Percentiles rank a stretch among this genome's conserved stretches.
phyloP scores from a whole-genome alignment of 768 basidiomycete genomes.

The Suillus variegatus region DNA sequence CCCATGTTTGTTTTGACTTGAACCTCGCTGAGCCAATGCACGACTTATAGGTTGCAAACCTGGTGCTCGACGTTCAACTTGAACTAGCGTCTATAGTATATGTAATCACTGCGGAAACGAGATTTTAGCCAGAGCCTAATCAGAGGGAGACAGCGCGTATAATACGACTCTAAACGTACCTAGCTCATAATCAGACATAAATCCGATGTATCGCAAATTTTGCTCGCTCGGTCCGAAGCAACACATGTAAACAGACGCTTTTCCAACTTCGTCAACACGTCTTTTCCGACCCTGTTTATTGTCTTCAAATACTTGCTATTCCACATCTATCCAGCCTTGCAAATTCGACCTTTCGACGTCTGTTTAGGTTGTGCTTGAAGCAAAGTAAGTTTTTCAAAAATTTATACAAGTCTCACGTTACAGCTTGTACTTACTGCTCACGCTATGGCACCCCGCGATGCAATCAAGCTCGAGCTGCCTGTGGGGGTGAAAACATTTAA shows the following conservation, averaged over 20 bases:
- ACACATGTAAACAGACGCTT: neutral
- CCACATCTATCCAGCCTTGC: too few relatives aligned
- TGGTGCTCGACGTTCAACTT: neutral
- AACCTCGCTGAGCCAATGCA: neutral
- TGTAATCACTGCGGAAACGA: neutral
- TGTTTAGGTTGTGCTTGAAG: neutral
- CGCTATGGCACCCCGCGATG: neutral
- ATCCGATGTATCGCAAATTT: too few relatives aligned
- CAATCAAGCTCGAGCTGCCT: too few relatives aligned
- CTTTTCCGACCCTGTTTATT: too few relatives aligned
- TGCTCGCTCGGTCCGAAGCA: neutral
- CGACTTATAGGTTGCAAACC: neutral
- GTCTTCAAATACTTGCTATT: too few relatives aligned
- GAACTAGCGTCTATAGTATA: neutral
- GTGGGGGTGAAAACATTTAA: too few relatives aligned
- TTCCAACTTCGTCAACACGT: neutral
- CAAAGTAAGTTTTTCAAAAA: too few relatives aligned
- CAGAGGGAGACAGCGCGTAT: too few relatives aligned
- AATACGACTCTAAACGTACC: neutral
- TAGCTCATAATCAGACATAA: too few relatives aligned
- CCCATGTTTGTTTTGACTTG: conserved; percentile 20
- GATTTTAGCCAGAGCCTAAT: too few relatives aligned
- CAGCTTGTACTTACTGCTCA: too few relatives aligned
- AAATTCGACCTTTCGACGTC: neutral
- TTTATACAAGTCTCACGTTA: too few relatives aligned